Conservation (phyloP, 805 yeast species). For the Saturnispora besseyi region DNA sequence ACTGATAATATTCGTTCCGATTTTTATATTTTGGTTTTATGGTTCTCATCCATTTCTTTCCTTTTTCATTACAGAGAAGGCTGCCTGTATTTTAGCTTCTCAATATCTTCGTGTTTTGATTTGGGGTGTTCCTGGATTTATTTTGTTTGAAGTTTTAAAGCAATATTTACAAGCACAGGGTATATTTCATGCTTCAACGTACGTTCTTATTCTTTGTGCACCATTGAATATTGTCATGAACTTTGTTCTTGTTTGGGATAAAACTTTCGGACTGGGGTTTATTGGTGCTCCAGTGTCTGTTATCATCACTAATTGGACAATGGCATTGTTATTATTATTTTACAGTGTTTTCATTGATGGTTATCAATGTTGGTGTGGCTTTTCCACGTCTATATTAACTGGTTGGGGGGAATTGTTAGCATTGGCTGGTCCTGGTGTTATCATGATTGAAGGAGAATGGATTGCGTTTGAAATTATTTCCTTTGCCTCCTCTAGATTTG, state of each 20-base stretch:
- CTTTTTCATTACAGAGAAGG: constrained; percentile 37
- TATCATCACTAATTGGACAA: constrained; percentile 46
- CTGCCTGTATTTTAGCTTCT: constrained; percentile 40
- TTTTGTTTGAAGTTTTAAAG: constrained; percentile 47
- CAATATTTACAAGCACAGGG: constrained; percentile 52
- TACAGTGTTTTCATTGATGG: constrained; percentile 36
- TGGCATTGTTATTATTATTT: constrained; percentile 38
- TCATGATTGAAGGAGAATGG: constrained; percentile 55
- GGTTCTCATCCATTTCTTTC: constrained; percentile 26
- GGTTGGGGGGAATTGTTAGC: constrained; percentile 37
- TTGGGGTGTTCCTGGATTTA: constrained; percentile 49
- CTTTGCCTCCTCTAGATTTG: constrained; percentile 45
- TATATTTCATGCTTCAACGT: constrained; percentile 46
- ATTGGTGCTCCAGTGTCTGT: constrained; percentile 54
- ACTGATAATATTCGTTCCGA: constrained; percentile 30
- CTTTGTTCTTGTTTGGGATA: constrained; percentile 36
- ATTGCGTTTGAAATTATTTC: constrained; percentile 50
- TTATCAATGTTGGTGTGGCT: constrained; percentile 46
- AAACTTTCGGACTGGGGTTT: constrained; percentile 40
- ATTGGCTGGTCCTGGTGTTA: constrained; percentile 46
- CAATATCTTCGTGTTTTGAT: constrained; percentile 37
- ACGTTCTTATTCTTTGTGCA: constrained; percentile 44
- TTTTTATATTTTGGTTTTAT: constrained; percentile 34
- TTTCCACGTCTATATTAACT: constrained; percentile 32
- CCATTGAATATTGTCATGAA: constrained; percentile 45